Percentiles rank a stretch among this genome's conserved stretches.
Conservation (phyloP, 306 rosid genomes). For the Geum urbanum region DNA sequence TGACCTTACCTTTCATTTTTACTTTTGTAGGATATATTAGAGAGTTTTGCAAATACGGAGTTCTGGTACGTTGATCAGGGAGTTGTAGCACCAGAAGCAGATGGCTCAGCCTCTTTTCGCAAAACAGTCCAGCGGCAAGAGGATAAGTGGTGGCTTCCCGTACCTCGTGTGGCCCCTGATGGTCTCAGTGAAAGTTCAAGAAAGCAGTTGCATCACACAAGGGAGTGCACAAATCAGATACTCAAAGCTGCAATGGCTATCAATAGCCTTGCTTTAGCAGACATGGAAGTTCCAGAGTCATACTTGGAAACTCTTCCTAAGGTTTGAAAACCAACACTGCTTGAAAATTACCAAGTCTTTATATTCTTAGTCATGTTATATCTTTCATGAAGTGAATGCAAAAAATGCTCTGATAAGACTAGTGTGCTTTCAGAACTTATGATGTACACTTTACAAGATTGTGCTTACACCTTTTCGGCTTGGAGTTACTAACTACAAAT, state of each 20-base stretch:
- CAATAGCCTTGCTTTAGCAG: constrained; percentile 65
- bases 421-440: background rate
- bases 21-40: constrained; percentile 62
- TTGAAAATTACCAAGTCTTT: background rate
- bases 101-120: constrained; percentile 78
- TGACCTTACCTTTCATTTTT: constrained; percentile 12
- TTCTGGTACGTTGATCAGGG: constrained; percentile 99
- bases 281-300: constrained; percentile 88
- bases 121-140: constrained; percentile 75
- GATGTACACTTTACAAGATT: background rate
- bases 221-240: constrained; percentile 77
- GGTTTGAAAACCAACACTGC: constrained; percentile 31
- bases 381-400: background rate
- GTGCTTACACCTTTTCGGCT: background rate
- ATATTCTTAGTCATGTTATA: background rate
- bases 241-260: constrained; percentile 87
- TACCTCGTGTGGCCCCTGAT: constrained; percentile 74
- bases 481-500: background rate
- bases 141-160: constrained; percentile 99
- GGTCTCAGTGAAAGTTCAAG: constrained; percentile 75
- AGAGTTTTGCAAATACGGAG: constrained; percentile 54
- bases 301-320: constrained; percentile 82
- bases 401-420: background rate
- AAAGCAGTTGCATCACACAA: constrained; percentile 69
- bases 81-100: constrained; percentile 58